Evolutionary conservation across 345 rosid species (phyloP), one percentile per base, ranked within the genome.

Genomic region (Eutrema heterophyllum): DNA sequence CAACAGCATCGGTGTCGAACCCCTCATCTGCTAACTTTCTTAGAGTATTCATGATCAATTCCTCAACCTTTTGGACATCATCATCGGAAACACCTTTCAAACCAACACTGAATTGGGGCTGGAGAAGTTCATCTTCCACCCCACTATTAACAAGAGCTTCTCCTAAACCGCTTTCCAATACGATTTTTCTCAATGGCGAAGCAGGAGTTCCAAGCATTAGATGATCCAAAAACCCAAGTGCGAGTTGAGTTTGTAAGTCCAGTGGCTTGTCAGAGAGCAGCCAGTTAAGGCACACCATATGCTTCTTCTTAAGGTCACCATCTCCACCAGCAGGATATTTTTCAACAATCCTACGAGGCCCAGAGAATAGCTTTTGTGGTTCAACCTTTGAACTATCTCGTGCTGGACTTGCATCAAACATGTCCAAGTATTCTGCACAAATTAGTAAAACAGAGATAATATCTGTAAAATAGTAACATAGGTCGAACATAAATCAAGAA

Each of bases 241-340:
- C 40, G 59, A 93, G 96, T 70, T 89, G 94, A 66, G 91, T 91
- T 83, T 91, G 91, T 80, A 88, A 81, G 84, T 89, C 96, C 32
- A 91, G 70, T 70, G 96, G 92, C 78, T 86, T 83, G 52, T 93
- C 98, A 64, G 92, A 84, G 24, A 89, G 88, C 78, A 93, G 79
- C 98, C 97, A 93, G 75, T 89, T 93, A 46, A 93, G 87, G 89
- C 91, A 87, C 29, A 89, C 92, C 97, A 93, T 93, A 80, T 89
- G 89, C 86, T 91, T 88, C 88, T 86, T 92, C 7, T 81, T 83
- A 64, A 84, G 79, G 81, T 89, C 91, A 70, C 81, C 92, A 66
- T 86, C 90, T 60, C 85, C 94, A 73, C 94, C 87, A 62, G 89
- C 91, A 35, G 96, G 91, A 59, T 89, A 91, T 75, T 85, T 89